phyloP scores from a whole-genome alignment of 768 basidiomycete species.

The Boletus vinaceobasis region DNA sequence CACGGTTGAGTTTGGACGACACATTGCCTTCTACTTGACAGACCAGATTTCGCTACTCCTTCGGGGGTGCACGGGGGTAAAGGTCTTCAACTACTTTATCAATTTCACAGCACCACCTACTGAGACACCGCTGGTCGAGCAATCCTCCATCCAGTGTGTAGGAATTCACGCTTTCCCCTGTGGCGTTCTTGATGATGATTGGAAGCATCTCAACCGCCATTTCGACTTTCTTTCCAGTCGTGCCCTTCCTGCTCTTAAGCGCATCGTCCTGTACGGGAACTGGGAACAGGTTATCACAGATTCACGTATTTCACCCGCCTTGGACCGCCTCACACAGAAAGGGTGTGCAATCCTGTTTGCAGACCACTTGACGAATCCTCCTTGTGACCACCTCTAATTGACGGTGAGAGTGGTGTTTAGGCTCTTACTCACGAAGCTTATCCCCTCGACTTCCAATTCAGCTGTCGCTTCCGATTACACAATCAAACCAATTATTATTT shows the following conservation, averaged over 20 bases:
- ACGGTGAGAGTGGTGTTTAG: conserved; percentile 1
- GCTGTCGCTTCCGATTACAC: neutral
- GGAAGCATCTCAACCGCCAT: conserved; percentile 37
- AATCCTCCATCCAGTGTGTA: conserved; percentile 39
- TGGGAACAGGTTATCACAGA: conserved; percentile 44
- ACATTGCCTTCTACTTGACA: conserved; percentile 48
- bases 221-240: conserved; percentile 41
- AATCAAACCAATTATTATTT: neutral
- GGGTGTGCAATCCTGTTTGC: conserved; percentile 30
- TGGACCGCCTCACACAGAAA: conserved; percentile 31
- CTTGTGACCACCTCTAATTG: conserved; percentile 19
- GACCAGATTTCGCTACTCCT: conserved; percentile 50
- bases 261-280: conserved; percentile 49
- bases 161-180: conserved; percentile 53
- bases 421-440: neutral
- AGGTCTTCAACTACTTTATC: conserved; percentile 53
- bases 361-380: conserved; percentile 5
- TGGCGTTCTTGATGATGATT: conserved; percentile 35
- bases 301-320: conserved; percentile 34
- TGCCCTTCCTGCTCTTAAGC: conserved; percentile 44
- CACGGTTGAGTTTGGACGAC: conserved; percentile 56
- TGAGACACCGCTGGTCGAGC: conserved; percentile 20
- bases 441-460: neutral
- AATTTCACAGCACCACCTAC: conserved; percentile 42
- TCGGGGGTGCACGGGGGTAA: conserved; percentile 41